Evolutionary conservation across 2,329 filamentous ascomycete species (phyloP).

Genomic region (Dothistroma pini): DNA sequence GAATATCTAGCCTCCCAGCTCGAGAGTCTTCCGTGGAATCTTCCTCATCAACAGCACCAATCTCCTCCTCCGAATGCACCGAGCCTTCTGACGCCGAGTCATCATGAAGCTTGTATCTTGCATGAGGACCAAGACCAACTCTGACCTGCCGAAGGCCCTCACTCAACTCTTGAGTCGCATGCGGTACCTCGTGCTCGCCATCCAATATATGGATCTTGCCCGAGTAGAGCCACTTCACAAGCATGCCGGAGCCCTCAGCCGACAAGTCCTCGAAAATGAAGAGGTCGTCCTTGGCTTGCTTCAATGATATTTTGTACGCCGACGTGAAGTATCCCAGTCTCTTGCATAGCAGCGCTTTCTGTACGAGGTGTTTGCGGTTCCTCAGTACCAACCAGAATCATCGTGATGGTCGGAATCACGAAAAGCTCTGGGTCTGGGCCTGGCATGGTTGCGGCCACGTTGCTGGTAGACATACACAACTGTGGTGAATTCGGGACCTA

Average conservation of each 20-base stretch:
- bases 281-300: background rate
- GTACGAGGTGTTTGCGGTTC: constrained; percentile 1
- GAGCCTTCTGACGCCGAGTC: background rate
- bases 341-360: constrained; percentile 8
- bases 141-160: too few relatives aligned
- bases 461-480: background rate
- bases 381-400: background rate
- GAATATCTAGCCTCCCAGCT: background rate
- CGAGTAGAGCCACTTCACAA: constrained; percentile 9
- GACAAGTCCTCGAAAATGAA: constrained; percentile 5
- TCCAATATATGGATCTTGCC: constrained; percentile 4
- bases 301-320: constrained; percentile 5
- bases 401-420: constrained; percentile 5
- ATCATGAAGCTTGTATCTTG: too few relatives aligned
- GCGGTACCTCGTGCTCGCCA: background rate
- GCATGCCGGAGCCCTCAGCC: background rate
- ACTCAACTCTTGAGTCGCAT: background rate
- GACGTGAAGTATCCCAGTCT: constrained; percentile 7
- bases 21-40: background rate
- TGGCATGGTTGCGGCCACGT: background rate
- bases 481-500: too few relatives aligned
- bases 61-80: background rate
- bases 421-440: background rate
- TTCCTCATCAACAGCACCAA: background rate
- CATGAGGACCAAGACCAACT: too few relatives aligned